Percentiles rank a stretch among this genome's conserved stretches.
phyloP scores from a whole-genome alignment of 1,284 basidiomycete genomes.

The Fomitopsis betulina region DNA sequence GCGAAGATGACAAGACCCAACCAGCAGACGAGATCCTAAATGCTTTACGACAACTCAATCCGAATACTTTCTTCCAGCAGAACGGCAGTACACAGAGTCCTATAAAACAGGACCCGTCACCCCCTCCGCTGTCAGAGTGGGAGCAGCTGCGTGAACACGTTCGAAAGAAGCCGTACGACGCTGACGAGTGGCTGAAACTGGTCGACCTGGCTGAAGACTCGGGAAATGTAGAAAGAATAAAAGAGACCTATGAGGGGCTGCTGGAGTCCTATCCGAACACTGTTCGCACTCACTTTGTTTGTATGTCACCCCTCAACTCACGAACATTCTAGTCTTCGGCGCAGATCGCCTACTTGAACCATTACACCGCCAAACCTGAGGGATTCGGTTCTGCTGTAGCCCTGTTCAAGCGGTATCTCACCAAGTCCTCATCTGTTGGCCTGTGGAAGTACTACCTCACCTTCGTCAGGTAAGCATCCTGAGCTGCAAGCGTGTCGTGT shows the following conservation, averaged over 20 bases:
- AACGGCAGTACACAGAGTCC: constrained; percentile 14
- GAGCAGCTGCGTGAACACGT: constrained; percentile 40
- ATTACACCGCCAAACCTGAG: constrained; percentile 53
- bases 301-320: constrained; percentile 2
- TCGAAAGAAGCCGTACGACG: constrained; percentile 54
- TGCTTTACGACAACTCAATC: constrained; percentile 33
- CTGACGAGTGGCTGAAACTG: constrained; percentile 65
- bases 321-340: constrained; percentile 51
- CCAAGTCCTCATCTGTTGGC: constrained; percentile 79
- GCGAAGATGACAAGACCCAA: constrained; percentile 30
- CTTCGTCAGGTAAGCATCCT: constrained; percentile 64
- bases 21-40: constrained; percentile 37
- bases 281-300: constrained; percentile 39
- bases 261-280: constrained; percentile 78
- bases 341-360: constrained; percentile 79
- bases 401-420: constrained; percentile 79
- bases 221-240: constrained; percentile 64
- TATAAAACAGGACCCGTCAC: constrained; percentile 16
- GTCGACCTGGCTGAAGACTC: constrained; percentile 63
- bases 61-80: constrained; percentile 17
- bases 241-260: constrained; percentile 69
- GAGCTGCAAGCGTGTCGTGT: constrained; percentile 1
- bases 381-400: constrained; percentile 71
- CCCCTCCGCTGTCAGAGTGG: constrained; percentile 40
- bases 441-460: constrained; percentile 85